Evolutionary conservation across 2,329 filamentous ascomycete species (phyloP), one percentile per base, ranked within the genome.

Genomic region (Colletotrichum navitas): DNA sequence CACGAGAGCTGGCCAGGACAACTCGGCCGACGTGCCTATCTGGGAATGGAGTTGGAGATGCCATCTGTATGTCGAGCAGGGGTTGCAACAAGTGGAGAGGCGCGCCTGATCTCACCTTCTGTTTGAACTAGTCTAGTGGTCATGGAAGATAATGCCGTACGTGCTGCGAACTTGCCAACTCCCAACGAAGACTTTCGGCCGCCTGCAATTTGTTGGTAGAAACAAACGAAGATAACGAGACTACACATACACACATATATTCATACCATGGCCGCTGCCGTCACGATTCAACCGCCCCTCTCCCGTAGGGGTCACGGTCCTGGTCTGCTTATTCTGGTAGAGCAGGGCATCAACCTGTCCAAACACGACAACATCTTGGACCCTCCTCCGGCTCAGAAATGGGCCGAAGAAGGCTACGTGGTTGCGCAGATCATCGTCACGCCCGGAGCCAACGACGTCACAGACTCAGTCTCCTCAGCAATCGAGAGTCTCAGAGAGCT

Each of bases 351-450:
- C 60, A 3, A 71, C 24, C 51, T 72, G 3, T 61, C 70, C 32
- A 72, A 69, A 49, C 70, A 72, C 10, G 61, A 70, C 26, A 47
- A 18, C 43, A 78, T 75, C 26, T 67, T 67, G 62, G 76, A 76
- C 74, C 80, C 68, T 71, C 83, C 84, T 65, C 90, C 91, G 0
- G 83, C 86, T 11, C 88, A 89, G 0, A 93, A 93, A 79, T 93
- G 91, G 91, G 91, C 90, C 0, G 91, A 93, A 77, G 91, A 93
- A 77, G 90, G 91, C 0, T 93, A 88, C 74, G 83, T 87, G 0
- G 89, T 93, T 3, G 88, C 83, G 0, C 86, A 91, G 77, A 77
- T 92, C 16, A 3, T 49, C 6, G 55, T 72, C 39, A 41, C 41
- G 12, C 21, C 39, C 24, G 56, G n/a, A 7, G 41, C 34, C 18